A percentile compares a stretch with the other conserved stretches of the same genome.
phyloP scores from a whole-genome alignment of 2,329 filamentous ascomycete genomes.

The Pyricularia pennisetigena region DNA sequence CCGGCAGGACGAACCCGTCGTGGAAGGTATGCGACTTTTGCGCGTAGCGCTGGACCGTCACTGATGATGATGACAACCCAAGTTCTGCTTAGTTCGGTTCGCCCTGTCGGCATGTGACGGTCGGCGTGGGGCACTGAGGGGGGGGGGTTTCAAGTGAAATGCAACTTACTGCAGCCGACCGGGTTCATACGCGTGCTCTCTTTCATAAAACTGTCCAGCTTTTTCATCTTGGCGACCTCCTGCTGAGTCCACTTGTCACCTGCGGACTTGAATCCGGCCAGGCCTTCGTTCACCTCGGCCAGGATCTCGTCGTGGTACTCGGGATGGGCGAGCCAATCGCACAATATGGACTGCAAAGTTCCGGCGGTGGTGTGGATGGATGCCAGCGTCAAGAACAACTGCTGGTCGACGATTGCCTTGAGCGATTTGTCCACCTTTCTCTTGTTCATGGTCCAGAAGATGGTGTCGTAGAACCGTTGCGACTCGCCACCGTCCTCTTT shows the following conservation, averaged over 20 bases:
- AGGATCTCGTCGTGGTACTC: constrained; percentile 40
- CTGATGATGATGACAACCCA: too few species aligned
- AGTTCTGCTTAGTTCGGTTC: too few species aligned
- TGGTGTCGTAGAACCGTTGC: neutral
- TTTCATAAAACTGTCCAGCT: constrained; percentile 25
- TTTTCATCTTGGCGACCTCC: constrained; percentile 18
- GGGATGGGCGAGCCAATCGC: constrained; percentile 38
- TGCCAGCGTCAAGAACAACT: constrained; percentile 13
- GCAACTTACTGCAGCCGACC: constrained; percentile 6
- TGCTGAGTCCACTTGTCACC: constrained; percentile 11
- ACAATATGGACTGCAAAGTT: constrained; percentile 20
- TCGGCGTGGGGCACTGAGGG: too few species aligned
- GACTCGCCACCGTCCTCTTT: neutral
- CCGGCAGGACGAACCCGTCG: constrained; percentile 19
- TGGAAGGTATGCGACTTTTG: constrained; percentile 13
- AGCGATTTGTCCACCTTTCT: neutral
- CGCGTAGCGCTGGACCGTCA: constrained; percentile 10
- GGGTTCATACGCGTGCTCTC: constrained; percentile 22
- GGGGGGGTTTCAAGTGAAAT: too few species aligned
- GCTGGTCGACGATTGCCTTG: neutral
- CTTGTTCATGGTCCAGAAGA: neutral
- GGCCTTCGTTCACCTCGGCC: constrained; percentile 28
- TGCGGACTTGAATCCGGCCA: constrained; percentile 11
- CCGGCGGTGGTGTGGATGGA: constrained; percentile 17
- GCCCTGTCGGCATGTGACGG: too few species aligned